phyloP scores from a whole-genome alignment of 331 rosid genomes.

The Malus hybrid region DNA sequence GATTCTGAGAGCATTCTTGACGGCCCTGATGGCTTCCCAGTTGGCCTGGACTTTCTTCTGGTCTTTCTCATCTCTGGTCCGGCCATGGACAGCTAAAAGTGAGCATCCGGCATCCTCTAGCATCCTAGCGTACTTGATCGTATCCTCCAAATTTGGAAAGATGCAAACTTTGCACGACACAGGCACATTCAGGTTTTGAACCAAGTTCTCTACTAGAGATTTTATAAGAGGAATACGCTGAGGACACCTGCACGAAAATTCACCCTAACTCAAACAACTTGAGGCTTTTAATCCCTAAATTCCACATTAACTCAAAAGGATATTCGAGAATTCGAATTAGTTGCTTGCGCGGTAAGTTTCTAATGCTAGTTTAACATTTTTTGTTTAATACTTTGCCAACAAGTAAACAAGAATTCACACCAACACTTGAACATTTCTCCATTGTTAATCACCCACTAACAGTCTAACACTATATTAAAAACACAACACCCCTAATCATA shows the following conservation, averaged over 20 bases:
- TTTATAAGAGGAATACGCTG: slow-evolving; percentile 72
- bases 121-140: slow-evolving; percentile 77
- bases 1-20: slow-evolving; percentile 62
- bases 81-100: slow-evolving; percentile 84
- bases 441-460: neutral
- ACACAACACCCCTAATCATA: neutral
- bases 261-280: neutral
- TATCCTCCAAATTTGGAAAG: slow-evolving; percentile 75
- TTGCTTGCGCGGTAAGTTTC: neutral
- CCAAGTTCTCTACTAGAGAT: slow-evolving; percentile 70
- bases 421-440: neutral
- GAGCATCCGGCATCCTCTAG: slow-evolving; percentile 97
- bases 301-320: neutral
- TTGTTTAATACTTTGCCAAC: neutral
- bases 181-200: slow-evolving; percentile 69
- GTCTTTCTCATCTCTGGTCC: slow-evolving; percentile 92
- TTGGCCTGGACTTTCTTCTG: slow-evolving; percentile 81
- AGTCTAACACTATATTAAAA: neutral
- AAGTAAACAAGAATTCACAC: neutral
- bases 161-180: slow-evolving; percentile 90
- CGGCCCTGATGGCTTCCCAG: slow-evolving; percentile 79
- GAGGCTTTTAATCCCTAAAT: neutral
- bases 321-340: neutral
- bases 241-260: slow-evolving; percentile 61
- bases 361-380: neutral